Base-by-base conservation (phyloP, 2,329 filamentous ascomycete genomes). In the Ceratocystis cacaofunesta region DNA sequence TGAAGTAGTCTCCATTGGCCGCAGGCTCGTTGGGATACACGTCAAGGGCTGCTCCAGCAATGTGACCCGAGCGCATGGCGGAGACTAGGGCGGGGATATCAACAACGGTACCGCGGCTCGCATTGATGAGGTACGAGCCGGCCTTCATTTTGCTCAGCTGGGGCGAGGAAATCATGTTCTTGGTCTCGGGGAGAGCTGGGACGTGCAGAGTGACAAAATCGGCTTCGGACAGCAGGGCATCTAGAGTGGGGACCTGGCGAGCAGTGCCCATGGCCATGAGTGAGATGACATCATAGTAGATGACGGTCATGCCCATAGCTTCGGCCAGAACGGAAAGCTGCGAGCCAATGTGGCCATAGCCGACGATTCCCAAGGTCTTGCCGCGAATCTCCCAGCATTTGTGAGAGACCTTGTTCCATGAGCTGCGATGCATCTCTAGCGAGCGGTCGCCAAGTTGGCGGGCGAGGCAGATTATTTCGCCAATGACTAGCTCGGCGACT, bases 341-440 rank as follows among this genome's bases (percentile, higher is more conserved):
- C 63, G 90, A 92, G 68, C 94, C 94, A 73, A 99, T 97, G 74
- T 99, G 94, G 68, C 94, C 94, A 73, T 99, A 99, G 36, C 94
- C 94, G 69, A 99, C 85, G 72, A 99, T 97, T 68, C 89, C 85
- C 64, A 99, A 82, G 55, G 92, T 97, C 82, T 99, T 99, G 74
- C 94, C 94, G 71, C 94, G 86, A 71, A 97, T 91, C 76, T 99
- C 94, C 94, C 94, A 97, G 82, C 94, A 99, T 73, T 89, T 92
- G 72, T 84, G 82, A 79, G 91, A 96, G 72, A 97, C 92, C 79
- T 99, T 99, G 77, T 97, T 97, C 94, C 94, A 99, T 55, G 85
- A 90, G 66, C 94, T 94, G 66, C 84, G 84, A 80, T 99, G 94
- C 83, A 99, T 85, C 78, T 99, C 94, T 72, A 84, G 90, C 68